Conservation (phyloP, 176 grass and related monocot genomes). For the Hsuehochloa calcarea region DNA sequence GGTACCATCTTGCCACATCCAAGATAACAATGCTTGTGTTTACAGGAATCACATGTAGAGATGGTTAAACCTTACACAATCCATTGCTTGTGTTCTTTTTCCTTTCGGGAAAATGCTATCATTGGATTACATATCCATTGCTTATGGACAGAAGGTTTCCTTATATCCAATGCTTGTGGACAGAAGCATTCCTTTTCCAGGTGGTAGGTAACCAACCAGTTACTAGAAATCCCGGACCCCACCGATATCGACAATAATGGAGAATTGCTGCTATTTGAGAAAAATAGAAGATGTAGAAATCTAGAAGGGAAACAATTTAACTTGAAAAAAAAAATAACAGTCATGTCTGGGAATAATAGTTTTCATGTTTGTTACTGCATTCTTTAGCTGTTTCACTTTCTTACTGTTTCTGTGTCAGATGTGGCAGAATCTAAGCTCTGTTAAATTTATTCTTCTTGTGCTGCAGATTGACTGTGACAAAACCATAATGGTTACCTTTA, state of each 20-base stretch:
- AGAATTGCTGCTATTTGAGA: not conserved
- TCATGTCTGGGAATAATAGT: not conserved
- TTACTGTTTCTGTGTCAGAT: not conserved
- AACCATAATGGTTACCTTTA: constrained; percentile 89
- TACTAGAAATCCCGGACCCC: not conserved
- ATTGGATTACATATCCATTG: not conserved
- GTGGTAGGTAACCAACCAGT: not conserved
- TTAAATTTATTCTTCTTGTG: constrained; percentile 19
- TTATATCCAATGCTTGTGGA: not conserved
- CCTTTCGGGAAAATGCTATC: not conserved
- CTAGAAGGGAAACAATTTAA: not conserved
- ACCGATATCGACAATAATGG: not conserved
- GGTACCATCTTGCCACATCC: not conserved
- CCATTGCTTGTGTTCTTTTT: not conserved
- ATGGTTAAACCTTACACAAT: not conserved
- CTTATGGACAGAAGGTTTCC: not conserved
- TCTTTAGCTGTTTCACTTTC: not conserved
- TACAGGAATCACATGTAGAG: not conserved
- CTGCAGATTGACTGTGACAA: constrained; percentile 85
- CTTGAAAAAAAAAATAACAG: not conserved
- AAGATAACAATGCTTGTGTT: not conserved
- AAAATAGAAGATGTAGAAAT: not conserved
- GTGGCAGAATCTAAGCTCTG: not conserved
- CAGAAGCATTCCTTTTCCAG: not conserved
- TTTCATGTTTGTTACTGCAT: not conserved